Evolutionary conservation across 2,329 filamentous ascomycete genomes (phyloP), one percentile per base, ranked within the genome.

Genomic region (Fusarium longipes): DNA sequence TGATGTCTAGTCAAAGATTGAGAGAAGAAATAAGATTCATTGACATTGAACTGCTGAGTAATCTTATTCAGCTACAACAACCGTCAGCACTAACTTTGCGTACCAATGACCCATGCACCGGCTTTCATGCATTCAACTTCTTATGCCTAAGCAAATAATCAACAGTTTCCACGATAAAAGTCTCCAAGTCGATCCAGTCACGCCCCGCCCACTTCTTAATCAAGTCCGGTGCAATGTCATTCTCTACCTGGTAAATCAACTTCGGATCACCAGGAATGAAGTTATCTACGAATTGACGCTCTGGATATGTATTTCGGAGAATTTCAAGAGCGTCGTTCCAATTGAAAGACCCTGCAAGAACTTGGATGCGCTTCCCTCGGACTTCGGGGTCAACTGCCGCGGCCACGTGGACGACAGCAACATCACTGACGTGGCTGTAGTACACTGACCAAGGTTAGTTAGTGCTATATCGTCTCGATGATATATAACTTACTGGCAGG

Each of bases 121-220:
- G 6, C 14, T 33, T 17, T 33, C 14, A 33, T 17, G 30, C 2
- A 39, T 25, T 27, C 30, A 57, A 8, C 2, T 32, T 54, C 39
- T 55, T 55, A 1, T 14, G 11, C n/a, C 51, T 59, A 12, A 65
- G 8, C 3, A 66, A 48, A 18, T 56, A 63, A 24, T 57, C 36
- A 30, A 66, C 29, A 11, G 43, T 52, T 43, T 68, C 65, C n/a
- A 12, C 27, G 3, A 70, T 14, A 18, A 38, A 47, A 1, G 27
- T 39, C 22, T 67, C 53, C 25, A 70, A 27, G 14, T 38, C 25
- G 1, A 67, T 54, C 65, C 66, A 67, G 17, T 44, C 53, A 9
- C 67, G 63, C 6, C 55, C 63, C 1, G 67, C 55, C 67, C 67
- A 70, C 33, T 67, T 70, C 36, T 49, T 27, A 2, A 70, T 11